Conservation (phyloP, 2,329 filamentous ascomycete genomes). For the Macrophomina pseudophaseolina region DNA sequence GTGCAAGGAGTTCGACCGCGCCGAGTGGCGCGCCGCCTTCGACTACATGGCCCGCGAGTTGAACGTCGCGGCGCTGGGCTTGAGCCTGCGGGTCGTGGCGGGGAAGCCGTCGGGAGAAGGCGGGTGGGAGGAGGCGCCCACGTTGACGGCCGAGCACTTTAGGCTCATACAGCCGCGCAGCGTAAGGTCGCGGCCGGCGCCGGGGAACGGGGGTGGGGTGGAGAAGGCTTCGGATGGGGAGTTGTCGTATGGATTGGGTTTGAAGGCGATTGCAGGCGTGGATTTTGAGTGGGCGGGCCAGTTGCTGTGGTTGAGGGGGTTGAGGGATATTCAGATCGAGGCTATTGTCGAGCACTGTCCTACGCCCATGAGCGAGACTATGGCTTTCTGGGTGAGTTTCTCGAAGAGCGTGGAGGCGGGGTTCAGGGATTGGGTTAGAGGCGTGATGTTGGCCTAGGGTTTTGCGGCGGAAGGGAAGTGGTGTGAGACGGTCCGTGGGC, state of each 20-base stretch:
- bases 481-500: no score
- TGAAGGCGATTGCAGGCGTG: conserved; percentile 33
- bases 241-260: conserved; percentile 43
- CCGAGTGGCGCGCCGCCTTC: conserved; percentile 62
- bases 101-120: conserved; percentile 51
- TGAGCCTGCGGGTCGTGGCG: conserved; percentile 61
- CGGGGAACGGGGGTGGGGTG: conserved; percentile 2
- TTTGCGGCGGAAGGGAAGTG: background rate
- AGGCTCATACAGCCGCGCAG: conserved; percentile 30
- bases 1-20: conserved; percentile 60
- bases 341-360: conserved; percentile 62
- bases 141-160: conserved; percentile 32
- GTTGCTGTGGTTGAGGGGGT: conserved; percentile 55
- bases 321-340: conserved; percentile 58
- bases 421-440: conserved; percentile 59
- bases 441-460: conserved; percentile 37
- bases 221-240: conserved; percentile 39
- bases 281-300: conserved; percentile 64
- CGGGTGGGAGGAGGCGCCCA: conserved; percentile 55
- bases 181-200: conserved; percentile 38
- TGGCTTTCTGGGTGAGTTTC: conserved; percentile 65
- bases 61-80: conserved; percentile 33
- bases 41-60: conserved; percentile 53
- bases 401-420: conserved; percentile 64
- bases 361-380: conserved; percentile 56